phyloP scores from a whole-genome alignment of 192 early-diverging fungal species.

The Linnemannia elongata region DNA sequence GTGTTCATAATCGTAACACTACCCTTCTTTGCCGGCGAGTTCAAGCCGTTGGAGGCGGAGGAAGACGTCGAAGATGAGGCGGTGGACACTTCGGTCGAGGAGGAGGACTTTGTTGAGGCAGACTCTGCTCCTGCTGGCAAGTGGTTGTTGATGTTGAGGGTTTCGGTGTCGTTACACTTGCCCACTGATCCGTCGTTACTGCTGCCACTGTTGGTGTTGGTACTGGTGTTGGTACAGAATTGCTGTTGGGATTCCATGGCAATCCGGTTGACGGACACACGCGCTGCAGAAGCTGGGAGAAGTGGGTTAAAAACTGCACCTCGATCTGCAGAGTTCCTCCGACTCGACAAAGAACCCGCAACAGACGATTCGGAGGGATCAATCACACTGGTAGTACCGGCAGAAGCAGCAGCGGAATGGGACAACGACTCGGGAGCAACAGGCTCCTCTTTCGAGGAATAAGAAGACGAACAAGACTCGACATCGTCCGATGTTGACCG shows the following conservation, averaged over 20 bases:
- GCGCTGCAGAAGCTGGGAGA: conserved; percentile 33
- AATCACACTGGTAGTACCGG: neutral
- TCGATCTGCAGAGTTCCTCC: neutral
- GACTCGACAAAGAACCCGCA: neutral
- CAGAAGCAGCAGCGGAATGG: neutral
- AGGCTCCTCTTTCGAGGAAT: neutral
- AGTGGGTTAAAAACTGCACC: conserved; percentile 12
- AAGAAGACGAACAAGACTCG: conserved; percentile 16
- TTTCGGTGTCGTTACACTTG: neutral
- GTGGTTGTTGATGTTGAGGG: neutral
- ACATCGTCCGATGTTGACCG: neutral
- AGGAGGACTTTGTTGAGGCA: conserved; percentile 20
- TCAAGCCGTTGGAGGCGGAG: neutral
- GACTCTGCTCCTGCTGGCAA: conserved; percentile 12
- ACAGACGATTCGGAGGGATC: neutral
- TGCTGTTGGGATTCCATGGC: conserved; percentile 9
- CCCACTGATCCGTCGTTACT: neutral
- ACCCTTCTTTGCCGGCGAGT: neutral
- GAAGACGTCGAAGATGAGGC: neutral
- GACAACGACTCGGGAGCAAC: neutral
- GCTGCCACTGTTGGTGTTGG: neutral
- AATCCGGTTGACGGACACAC: conserved; percentile 36
- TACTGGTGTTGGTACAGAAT: neutral
- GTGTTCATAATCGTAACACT: neutral
- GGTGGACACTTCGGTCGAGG: conserved; percentile 12